Evolutionary conservation across 1,139 yeast genomes (phyloP).

Genomic region (Lodderomyces orthopsilosis): DNA sequence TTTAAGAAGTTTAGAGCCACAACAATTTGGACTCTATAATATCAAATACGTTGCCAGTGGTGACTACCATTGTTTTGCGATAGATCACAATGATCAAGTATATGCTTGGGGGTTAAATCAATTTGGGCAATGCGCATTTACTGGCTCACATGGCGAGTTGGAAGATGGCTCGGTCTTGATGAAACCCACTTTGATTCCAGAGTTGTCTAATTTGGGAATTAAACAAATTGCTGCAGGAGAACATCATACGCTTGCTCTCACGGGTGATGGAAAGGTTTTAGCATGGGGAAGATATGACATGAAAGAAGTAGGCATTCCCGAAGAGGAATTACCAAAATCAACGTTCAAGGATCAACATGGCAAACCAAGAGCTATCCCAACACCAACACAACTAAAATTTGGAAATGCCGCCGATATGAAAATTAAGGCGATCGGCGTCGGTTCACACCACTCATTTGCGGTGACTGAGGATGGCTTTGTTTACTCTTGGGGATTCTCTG

Average conservation of each 20-base stretch:
- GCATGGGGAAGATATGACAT: conserved; percentile 92
- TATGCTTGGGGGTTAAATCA: conserved; percentile 95
- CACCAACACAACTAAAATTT: conserved; percentile 62
- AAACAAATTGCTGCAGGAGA: conserved; percentile 84
- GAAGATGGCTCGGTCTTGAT: conserved; percentile 81
- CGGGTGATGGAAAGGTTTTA: conserved; percentile 67
- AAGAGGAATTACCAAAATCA: conserved; percentile 57
- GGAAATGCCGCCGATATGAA: conserved; percentile 29
- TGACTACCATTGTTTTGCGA: conserved; percentile 94
- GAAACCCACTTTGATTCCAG: conserved; percentile 70
- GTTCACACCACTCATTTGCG: conserved; percentile 91
- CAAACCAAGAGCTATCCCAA: conserved; percentile 81
- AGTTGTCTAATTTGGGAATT: conserved; percentile 53
- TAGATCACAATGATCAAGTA: conserved; percentile 68
- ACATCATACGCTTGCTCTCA: conserved; percentile 82
- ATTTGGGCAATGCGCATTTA: conserved; percentile 91
- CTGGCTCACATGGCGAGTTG: conserved; percentile 49
- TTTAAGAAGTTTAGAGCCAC: conserved; percentile 66
- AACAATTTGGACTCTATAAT: conserved; percentile 74
- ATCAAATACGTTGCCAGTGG: conserved; percentile 85
- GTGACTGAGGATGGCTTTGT: conserved; percentile 79
- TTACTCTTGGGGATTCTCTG: conserved; percentile 98
- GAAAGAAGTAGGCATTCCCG: conserved; percentile 83
- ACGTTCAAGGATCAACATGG: conserved; percentile 80
- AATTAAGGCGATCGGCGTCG: conserved; percentile 68